These are phyloP conservation scores for Litsea cubeba DNA, from an alignment of 164 flowering plant species.

Conservation along the genomic window DNA sequence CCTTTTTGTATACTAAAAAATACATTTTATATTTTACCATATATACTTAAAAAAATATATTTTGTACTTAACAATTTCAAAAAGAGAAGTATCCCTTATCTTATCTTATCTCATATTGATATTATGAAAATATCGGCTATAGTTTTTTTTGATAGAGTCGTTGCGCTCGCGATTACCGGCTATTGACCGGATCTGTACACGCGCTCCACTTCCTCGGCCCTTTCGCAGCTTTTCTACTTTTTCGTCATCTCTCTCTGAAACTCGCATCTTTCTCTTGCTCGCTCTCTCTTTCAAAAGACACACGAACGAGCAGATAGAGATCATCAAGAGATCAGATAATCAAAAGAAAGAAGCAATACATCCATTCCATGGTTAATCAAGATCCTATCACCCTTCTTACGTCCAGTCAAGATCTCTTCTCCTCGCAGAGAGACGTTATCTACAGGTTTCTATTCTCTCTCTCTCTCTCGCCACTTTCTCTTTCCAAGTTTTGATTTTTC, in stretches of 20 bases:
- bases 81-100: too few relatives aligned
- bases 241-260: neutral
- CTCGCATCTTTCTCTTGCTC: neutral
- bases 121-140: too few relatives aligned
- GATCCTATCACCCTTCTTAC: neutral
- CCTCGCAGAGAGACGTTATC: slow-evolving; percentile 11
- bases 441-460: neutral
- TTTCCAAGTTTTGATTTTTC: neutral
- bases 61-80: too few relatives aligned
- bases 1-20: too few relatives aligned
- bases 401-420: neutral
- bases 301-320: neutral
- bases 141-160: too few relatives aligned
- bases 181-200: neutral
- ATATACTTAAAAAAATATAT: too few relatives aligned
- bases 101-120: too few relatives aligned
- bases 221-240: neutral
- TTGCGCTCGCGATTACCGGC: neutral
- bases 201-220: neutral
- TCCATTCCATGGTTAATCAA: slow-evolving; percentile 5
- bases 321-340: neutral
- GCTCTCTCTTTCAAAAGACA: neutral
- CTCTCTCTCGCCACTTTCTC: neutral
- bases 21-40: too few relatives aligned
- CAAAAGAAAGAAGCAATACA: neutral